Evolutionary conservation across 768 basidiomycete species (phyloP), one percentile per base, ranked within the genome.

Genomic region (Phylloporus sp.): DNA sequence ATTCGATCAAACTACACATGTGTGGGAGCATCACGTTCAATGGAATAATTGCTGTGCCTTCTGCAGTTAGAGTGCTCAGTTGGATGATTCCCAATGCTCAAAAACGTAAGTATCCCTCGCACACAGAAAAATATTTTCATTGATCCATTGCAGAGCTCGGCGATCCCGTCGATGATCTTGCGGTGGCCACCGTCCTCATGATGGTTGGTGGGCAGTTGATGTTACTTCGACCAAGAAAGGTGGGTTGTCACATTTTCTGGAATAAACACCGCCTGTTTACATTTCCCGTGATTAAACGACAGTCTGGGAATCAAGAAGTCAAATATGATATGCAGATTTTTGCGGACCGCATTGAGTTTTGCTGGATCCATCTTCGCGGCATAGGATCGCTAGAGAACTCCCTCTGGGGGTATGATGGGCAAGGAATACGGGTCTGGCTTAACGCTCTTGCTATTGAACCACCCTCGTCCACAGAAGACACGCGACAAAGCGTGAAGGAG

Each of bases 311-410:
- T 50, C 85, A 90, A 59, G 94, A 97, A 73, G 91, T 95, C 66
- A 91, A 86, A 60, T 99, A 99, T 63, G 95, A 97, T 70, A 86
- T 97, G 78, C 95, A 97, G 65, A 88, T 98, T 28, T 86, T 99
- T 39, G 93, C 95, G 0, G 92, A 97, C 55, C 82, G 86, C n/a
- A 91, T 98, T 57, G 95, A 99, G 65, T 94, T 97, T 64, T 99
- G 95, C 69, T 99, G 95, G 95, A 97, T 95, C 48, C 95, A 97
- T 74, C 76, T 99, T 38, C 83, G 88, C 34, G 95, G 95, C 2
- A 92, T 99, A 35, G 90, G 87, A 6, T 83, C 91, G 2, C 72
- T 99, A 42, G 95, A 98, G 66, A 99, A 99, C 71, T 97, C 95
- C 6, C 74, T 99, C 20, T 99, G 95, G 95, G 95, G 86, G 1